Evolutionary conservation across 2,329 filamentous ascomycete genomes (phyloP), one percentile per base, ranked within the genome.

Genomic region (Claviceps monticola): DNA sequence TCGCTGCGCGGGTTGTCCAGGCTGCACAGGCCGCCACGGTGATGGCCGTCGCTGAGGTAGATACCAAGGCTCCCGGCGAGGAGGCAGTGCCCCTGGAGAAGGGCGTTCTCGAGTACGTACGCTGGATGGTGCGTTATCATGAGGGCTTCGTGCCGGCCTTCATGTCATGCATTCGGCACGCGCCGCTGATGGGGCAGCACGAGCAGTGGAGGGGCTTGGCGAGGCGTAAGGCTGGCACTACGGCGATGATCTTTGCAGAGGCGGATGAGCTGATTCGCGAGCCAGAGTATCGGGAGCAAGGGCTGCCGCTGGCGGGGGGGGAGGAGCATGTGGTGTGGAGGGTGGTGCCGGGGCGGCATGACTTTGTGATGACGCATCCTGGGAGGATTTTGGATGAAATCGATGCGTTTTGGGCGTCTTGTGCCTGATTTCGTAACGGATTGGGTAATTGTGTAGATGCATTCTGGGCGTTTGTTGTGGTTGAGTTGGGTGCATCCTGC

Each of bases 321-420:
- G 62, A 65, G 48, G 68, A 70, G 0, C 69, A 69, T 14, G 70
- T 80, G 6, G 63, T 66, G 43, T 80, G 76, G 72, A 70, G 66
- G 37, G 61, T 76, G 11, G 65, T 82, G 1, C 70, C 72, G 0
- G 78, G 76, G 1, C 74, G 71, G 1, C 80, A 83, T 58, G 79
- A 83, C 56, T 82, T 83, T 57, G 77, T 80, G 16, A 80, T 82
- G 68, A 79, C 77, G n/a, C 71, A 75, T 53, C 61, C 34, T 68
- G 0, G 58, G 63, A 6, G 61, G 66, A 72, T 76, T 11, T 57
- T 79, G 53, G 59, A 63, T 43, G 68, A 68, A 51, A 65, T 82
- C 9, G 71, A 74, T 51, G 62, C 65, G 34, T 71, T 76, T 53
- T 80, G 75, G 75, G 66, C n/a, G 16, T 9, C n/a, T 17, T 41